Evolutionary conservation across 345 rosid species (phyloP).

Genomic region (Reutealis trisperma): DNA sequence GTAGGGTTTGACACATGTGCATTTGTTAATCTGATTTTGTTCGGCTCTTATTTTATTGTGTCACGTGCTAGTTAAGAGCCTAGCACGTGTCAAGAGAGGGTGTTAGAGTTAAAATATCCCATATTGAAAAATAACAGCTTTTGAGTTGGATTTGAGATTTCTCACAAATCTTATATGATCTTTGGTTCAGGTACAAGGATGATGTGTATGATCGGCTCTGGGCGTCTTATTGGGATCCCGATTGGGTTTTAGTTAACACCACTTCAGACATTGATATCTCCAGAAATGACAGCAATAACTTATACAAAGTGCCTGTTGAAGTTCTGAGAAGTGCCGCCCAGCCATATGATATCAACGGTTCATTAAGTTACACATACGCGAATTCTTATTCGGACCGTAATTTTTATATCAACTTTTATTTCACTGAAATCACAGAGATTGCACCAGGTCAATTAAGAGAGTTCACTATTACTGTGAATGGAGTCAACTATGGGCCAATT

Average conservation of each 20-base stretch:
- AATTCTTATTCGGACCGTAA: too few relatives aligned
- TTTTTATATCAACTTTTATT: slow-evolving; percentile 6
- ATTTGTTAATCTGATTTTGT: too few relatives aligned
- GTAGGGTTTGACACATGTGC: too few relatives aligned
- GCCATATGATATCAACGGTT: background rate
- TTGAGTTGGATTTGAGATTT: too few relatives aligned
- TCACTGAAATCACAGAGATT: too few relatives aligned
- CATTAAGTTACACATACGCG: too few relatives aligned
- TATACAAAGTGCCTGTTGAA: background rate
- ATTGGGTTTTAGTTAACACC: background rate
- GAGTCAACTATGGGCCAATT: background rate
- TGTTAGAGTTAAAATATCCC: too few relatives aligned
- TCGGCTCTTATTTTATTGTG: too few relatives aligned
- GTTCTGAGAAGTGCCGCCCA: background rate
- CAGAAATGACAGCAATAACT: background rate
- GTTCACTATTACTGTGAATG: slow-evolving; percentile 13
- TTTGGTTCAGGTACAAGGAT: slow-evolving; percentile 21
- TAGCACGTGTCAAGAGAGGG: too few relatives aligned
- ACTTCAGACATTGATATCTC: background rate
- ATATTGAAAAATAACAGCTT: too few relatives aligned
- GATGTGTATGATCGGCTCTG: slow-evolving; percentile 35
- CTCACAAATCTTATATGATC: too few relatives aligned
- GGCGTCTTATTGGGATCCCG: slow-evolving; percentile 13
- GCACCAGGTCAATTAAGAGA: background rate
- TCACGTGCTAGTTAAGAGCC: too few relatives aligned